Evolutionary conservation across 768 basidiomycete species (phyloP).

Genomic region (Suillus luteus): DNA sequence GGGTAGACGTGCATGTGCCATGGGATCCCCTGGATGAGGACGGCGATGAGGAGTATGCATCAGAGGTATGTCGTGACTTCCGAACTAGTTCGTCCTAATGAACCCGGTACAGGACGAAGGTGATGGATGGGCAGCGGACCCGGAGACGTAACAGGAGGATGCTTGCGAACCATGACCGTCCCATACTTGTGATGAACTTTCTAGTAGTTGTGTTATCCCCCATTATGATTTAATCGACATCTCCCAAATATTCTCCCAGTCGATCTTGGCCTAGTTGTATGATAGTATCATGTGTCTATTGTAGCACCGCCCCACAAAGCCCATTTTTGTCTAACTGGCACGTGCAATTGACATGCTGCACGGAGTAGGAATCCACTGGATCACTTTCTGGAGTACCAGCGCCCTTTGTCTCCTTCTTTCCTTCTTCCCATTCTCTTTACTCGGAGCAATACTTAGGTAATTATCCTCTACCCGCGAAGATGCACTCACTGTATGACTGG

Average conservation of each 20-base stretch:
- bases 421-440: neutral
- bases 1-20: conserved; percentile 19
- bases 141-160: neutral
- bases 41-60: conserved; percentile 14
- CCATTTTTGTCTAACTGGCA: conserved; percentile 1
- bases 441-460: neutral
- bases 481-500: conserved; percentile 9
- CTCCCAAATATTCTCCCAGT: neutral
- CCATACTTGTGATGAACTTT: neutral
- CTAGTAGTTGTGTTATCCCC: neutral
- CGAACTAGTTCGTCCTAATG: neutral
- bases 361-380: neutral
- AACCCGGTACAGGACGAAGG: neutral
- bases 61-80: neutral
- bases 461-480: neutral
- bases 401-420: neutral
- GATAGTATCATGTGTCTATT: neutral
- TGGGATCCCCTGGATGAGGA: conserved; percentile 27
- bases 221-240: neutral
- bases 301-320: neutral
- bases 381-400: neutral
- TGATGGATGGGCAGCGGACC: neutral
- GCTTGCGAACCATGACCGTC: neutral
- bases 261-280: neutral
- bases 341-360: neutral